Base-by-base conservation (phyloP, 257 asterid genomes). In the Thymus mandschuricus region DNA sequence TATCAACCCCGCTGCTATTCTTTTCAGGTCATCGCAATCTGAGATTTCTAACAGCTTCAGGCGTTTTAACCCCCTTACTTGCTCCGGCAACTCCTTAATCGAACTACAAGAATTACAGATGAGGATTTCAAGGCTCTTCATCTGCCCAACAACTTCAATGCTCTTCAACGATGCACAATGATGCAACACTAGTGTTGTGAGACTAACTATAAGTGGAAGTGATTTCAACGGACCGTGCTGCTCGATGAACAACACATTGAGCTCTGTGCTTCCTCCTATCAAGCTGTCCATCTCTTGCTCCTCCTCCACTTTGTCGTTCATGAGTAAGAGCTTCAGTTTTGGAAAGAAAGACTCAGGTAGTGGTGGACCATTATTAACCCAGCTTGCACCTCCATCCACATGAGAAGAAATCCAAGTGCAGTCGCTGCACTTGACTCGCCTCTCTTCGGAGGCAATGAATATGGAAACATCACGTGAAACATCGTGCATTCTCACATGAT, bases 201-300 rank as follows among this genome's bases (percentile, higher is more conserved):
- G 75, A 30, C 48, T n/a, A 8, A 3, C 33, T 61, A 51, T 0
- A 60, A 34, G 60, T 30, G 69, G 30, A 44, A 66, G 69, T 44
- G 2, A 34, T 34, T 34, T 34, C 38, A 34, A 34, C 38, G 38
- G 4, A 34, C 38, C 38, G 4, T 21, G 21, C 21, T 34, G 4
- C 38, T 34, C 38, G 38, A 34, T 34, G 38, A 34, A 34, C 2
- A 34, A 34, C 38, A 34, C 38, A 2, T 34, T 34, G 4, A 88
- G 98, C 96, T 78, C 21, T 21, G 21, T 21, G 21, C 21, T 21
- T 21, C 21, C 21, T 21, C 21, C 21, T 21, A 21, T 21, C 21
- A 21, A 21, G 21, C 21, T 21, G 21, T 21, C 21, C 21, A 21
- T 21, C 21, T 21, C 21, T 21, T 21, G 21, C 21, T 21, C 21